phyloP scores from a whole-genome alignment of 2,329 filamentous ascomycete species.

The Chrysoporthe austroafricana region DNA sequence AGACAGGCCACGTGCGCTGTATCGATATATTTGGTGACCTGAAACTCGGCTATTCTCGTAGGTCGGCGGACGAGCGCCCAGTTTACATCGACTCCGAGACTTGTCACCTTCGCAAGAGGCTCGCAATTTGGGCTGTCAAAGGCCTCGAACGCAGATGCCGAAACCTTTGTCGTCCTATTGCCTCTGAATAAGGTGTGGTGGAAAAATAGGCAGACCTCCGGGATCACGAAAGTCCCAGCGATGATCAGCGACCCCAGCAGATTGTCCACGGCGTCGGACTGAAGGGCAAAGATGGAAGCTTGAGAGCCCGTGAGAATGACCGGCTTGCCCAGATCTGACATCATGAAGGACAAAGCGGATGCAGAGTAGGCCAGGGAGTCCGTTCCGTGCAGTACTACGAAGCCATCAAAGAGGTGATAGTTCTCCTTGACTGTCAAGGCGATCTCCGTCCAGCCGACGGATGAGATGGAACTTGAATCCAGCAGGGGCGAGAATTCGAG shows the following conservation, averaged over 20 bases:
- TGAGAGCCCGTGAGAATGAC: conserved; percentile 84
- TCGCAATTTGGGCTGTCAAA: conserved; percentile 88
- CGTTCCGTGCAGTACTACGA: conserved; percentile 88
- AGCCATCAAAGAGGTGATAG: conserved; percentile 87
- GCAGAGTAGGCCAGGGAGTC: conserved; percentile 89
- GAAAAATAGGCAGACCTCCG: conserved; percentile 93
- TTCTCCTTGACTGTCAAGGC: conserved; percentile 79
- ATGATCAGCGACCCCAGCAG: conserved; percentile 86
- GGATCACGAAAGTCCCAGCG: conserved; percentile 89
- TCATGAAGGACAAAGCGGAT: conserved; percentile 91
- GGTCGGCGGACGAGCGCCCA: conserved; percentile 80
- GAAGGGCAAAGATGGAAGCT: conserved; percentile 86
- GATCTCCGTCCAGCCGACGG: conserved; percentile 84
- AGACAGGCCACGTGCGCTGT: conserved; percentile 89
- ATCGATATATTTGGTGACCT: conserved; percentile 74
- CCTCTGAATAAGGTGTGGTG: conserved; percentile 88
- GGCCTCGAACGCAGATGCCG: conserved; percentile 82
- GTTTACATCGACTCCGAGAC: conserved; percentile 77
- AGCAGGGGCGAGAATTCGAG: conserved; percentile 84
- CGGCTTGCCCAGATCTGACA: conserved; percentile 87
- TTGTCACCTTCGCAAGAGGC: conserved; percentile 80
- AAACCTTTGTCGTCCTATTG: conserved; percentile 86
- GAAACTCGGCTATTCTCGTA: conserved; percentile 73
- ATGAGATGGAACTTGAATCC: conserved; percentile 89
- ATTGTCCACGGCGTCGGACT: conserved; percentile 91